Conservation (phyloP, 352 stramenopile species). For the Pythium rishiriense region DNA sequence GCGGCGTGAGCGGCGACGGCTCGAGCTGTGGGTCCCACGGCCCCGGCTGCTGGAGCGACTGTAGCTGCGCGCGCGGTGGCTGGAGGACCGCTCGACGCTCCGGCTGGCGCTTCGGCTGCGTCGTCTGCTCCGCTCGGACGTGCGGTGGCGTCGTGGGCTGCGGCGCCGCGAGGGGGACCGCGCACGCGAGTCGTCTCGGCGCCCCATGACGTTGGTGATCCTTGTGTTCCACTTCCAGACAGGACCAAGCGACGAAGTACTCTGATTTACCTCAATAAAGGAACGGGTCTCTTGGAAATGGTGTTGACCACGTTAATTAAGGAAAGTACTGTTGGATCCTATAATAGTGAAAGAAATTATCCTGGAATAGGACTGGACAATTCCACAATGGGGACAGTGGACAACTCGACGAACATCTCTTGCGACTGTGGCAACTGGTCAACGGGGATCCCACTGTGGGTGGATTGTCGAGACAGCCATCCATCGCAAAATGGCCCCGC, state of each 20-base stretch:
- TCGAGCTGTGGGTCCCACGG: constrained; percentile 15
- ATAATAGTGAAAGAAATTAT: too few relatives aligned
- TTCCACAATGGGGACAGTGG: too few relatives aligned
- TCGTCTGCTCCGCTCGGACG: constrained; percentile 7
- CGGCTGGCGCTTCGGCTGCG: constrained; percentile 22
- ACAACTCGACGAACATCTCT: constrained; percentile 1
- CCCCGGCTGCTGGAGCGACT: constrained; percentile 34
- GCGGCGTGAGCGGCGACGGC: constrained; percentile 2
- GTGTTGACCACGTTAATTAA: background rate
- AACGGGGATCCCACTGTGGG: background rate
- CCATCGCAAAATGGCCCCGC: background rate
- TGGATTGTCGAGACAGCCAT: constrained; percentile 7
- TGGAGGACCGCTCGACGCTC: constrained; percentile 16
- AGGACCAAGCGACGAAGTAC: too few relatives aligned
- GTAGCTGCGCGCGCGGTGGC: constrained; percentile 20
- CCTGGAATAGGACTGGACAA: too few relatives aligned
- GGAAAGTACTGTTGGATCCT: background rate
- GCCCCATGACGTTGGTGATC: constrained; percentile 11
- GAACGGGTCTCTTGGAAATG: background rate
- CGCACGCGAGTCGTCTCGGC: background rate
- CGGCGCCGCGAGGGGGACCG: constrained; percentile 17
- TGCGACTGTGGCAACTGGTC: constrained; percentile 1
- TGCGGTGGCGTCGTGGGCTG: constrained; percentile 13
- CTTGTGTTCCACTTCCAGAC: background rate
- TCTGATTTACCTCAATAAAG: background rate